Conservation (phyloP, 2,329 filamentous ascomycete genomes). For the Dryadomyces quercus-mongolicae region DNA sequence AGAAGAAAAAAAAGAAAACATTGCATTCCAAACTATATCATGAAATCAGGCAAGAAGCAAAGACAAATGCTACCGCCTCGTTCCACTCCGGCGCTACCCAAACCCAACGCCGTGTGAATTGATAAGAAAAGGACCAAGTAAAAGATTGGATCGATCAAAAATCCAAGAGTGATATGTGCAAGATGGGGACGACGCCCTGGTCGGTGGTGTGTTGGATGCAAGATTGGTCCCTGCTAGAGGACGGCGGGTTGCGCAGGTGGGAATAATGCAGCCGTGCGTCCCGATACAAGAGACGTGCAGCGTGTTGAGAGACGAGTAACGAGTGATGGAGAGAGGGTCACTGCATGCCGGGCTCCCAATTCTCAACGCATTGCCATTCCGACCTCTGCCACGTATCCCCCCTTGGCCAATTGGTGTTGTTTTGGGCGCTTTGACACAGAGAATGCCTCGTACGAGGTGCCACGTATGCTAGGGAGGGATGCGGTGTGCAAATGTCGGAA, state of each 20-base stretch:
- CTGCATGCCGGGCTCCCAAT: no score
- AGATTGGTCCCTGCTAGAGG: neutral
- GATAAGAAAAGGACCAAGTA: neutral
- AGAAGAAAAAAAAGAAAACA: neutral
- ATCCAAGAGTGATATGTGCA: neutral
- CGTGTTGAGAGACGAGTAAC: no score
- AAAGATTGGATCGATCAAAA: neutral
- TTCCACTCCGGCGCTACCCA: slow-evolving; percentile 3
- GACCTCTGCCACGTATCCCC: no score
- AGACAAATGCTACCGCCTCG: neutral
- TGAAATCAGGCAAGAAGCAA: neutral
- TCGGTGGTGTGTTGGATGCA: neutral
- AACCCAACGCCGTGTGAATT: slow-evolving; percentile 1
- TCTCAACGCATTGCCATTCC: no score
- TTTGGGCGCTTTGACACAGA: no score
- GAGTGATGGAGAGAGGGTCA: no score
- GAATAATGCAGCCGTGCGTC: neutral
- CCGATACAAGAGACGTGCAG: no score
- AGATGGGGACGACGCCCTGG: neutral
- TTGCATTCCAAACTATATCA: neutral
- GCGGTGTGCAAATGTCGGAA: neutral
- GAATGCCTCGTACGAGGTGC: no score
- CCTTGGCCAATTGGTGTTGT: no score
- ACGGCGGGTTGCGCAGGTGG: neutral
- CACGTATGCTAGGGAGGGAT: neutral